Evolutionary conservation across 2,329 filamentous ascomycete species (phyloP).

Genomic region (Colletotrichum graminicola): DNA sequence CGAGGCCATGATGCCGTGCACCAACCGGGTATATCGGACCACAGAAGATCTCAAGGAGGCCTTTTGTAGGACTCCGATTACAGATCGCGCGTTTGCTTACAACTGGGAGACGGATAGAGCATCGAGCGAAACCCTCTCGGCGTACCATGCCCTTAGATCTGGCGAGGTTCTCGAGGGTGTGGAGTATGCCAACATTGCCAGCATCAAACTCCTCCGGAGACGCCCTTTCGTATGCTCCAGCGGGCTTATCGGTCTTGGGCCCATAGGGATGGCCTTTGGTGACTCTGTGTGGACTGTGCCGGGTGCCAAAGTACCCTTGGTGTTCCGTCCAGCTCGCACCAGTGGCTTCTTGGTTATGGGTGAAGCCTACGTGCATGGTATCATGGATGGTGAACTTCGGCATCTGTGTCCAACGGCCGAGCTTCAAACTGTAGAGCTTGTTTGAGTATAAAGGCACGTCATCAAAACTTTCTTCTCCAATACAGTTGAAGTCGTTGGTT

Average conservation of each 20-base stretch:
- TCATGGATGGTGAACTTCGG: constrained; percentile 11
- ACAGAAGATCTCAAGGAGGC: neutral
- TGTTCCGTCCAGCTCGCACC: neutral
- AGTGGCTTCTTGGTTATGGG: neutral
- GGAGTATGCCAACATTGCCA: constrained; percentile 17
- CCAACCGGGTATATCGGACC: neutral
- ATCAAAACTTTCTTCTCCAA: neutral
- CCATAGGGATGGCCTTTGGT: neutral
- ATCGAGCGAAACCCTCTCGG: neutral
- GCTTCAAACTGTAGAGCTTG: neutral
- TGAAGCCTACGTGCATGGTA: constrained; percentile 18
- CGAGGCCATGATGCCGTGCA: neutral
- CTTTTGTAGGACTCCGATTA: constrained; percentile 15
- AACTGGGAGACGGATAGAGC: constrained; percentile 22
- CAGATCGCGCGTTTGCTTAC: constrained; percentile 17
- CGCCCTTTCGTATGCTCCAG: neutral
- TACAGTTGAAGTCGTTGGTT: neutral
- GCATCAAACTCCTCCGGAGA: constrained; percentile 8
- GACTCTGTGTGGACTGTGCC: constrained; percentile 6
- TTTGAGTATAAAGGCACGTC: neutral
- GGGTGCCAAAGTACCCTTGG: constrained; percentile 6
- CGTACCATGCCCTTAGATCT: constrained; percentile 7
- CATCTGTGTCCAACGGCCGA: neutral
- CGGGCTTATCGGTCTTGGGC: constrained; percentile 4
- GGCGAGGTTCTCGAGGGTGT: constrained; percentile 5